phyloP scores from a whole-genome alignment of 768 basidiomycete genomes.

The Tylopilus cervinicoccineus region DNA sequence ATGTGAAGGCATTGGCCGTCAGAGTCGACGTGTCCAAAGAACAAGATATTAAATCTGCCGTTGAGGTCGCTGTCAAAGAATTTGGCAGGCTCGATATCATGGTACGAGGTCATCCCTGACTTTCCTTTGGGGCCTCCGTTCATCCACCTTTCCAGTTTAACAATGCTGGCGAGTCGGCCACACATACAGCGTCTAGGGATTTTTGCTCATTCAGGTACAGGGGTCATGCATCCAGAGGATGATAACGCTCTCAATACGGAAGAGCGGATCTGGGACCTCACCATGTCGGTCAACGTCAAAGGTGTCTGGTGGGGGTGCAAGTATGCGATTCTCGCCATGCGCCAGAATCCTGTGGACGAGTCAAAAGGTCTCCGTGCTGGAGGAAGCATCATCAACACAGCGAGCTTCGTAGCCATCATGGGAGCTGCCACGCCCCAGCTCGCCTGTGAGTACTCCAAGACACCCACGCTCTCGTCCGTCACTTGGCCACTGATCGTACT shows the following conservation, averaged over 20 bases:
- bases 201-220: slow-evolving; percentile 33
- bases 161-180: slow-evolving; percentile 63
- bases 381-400: slow-evolving; percentile 96
- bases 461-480: background rate
- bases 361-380: slow-evolving; percentile 75
- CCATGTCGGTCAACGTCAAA: slow-evolving; percentile 93
- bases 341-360: slow-evolving; percentile 80
- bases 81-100: slow-evolving; percentile 96
- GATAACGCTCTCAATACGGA: slow-evolving; percentile 96
- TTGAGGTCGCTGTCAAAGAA: slow-evolving; percentile 72
- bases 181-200: background rate
- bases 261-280: slow-evolving; percentile 93
- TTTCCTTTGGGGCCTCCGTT: background rate
- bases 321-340: slow-evolving; percentile 96
- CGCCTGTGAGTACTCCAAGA: slow-evolving; percentile 59
- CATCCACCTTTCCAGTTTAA: slow-evolving; percentile 63
- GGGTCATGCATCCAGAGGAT: slow-evolving; percentile 98
- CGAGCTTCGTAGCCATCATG: slow-evolving; percentile 92
- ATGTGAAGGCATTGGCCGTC: slow-evolving; percentile 62
- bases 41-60: slow-evolving; percentile 74
- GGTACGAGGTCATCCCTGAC: slow-evolving; percentile 43
- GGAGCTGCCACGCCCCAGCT: slow-evolving; percentile 98
- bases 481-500: slow-evolving; percentile 4
- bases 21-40: slow-evolving; percentile 91
- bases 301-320: slow-evolving; percentile 99